phyloP scores from a whole-genome alignment of 2,329 filamentous ascomycete genomes.

The Penicillium carneum region DNA sequence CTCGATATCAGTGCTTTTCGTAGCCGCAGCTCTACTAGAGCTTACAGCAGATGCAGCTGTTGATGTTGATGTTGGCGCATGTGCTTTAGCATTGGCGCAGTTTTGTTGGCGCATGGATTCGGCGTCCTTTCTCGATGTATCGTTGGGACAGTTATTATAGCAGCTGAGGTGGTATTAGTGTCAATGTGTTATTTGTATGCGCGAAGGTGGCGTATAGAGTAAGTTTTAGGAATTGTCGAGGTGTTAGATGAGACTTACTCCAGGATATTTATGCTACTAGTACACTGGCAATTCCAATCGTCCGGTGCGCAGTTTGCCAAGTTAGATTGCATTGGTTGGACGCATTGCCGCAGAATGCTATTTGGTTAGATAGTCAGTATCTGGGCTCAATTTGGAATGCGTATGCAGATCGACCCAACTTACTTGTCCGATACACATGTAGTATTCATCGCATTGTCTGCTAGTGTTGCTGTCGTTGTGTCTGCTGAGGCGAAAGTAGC shows the following conservation, averaged over 20 bases:
- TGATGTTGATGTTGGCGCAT: neutral
- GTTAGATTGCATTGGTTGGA: conserved; percentile 13
- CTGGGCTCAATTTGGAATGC: neutral
- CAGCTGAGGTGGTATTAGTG: conserved; percentile 5
- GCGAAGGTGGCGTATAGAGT: too few species aligned
- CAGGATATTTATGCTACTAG: conserved; percentile 10
- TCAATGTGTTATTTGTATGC: neutral
- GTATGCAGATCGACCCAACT: neutral
- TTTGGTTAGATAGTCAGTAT: neutral
- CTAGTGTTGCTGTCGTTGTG: neutral
- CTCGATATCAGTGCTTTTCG: neutral
- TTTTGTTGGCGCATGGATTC: conserved; percentile 12
- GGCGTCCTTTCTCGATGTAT: neutral
- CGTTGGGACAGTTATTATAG: conserved; percentile 17
- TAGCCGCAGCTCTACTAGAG: neutral
- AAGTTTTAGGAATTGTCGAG: neutral
- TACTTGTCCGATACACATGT: neutral
- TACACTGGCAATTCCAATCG: conserved; percentile 20
- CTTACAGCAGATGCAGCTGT: neutral
- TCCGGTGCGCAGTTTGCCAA: conserved; percentile 18
- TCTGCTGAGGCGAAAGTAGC: neutral
- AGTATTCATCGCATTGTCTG: neutral
- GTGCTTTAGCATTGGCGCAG: conserved; percentile 10
- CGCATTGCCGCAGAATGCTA: neutral
- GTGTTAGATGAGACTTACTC: conserved; percentile 1